A percentile compares a stretch with the other conserved stretches of the same genome.
Conservation (phyloP, 129 eudicot species). For the Tanacetum coccineum region DNA sequence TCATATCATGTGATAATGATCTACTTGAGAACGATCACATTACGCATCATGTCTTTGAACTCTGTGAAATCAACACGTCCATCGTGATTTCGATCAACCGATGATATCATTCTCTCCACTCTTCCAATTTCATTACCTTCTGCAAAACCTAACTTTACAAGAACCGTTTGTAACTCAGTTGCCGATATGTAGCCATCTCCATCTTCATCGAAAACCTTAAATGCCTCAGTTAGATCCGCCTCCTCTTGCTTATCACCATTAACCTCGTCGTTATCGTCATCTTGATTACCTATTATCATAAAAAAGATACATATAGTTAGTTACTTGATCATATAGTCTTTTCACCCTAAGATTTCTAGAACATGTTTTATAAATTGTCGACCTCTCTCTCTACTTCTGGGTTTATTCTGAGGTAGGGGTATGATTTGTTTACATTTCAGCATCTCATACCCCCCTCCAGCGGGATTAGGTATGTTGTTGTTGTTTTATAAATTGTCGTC, state of each 20-base stretch:
- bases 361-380: no score
- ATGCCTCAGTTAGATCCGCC: conserved; percentile 67
- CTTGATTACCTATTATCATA: not conserved
- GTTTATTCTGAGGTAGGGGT: no score
- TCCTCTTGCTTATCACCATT: conserved; percentile 37
- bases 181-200: conserved; percentile 84
- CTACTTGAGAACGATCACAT: conserved; percentile 36
- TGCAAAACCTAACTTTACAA: conserved; percentile 60
- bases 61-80: conserved; percentile 74
- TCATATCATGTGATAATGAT: not conserved
- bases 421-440: no score
- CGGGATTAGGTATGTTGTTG: no score
- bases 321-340: no score
- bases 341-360: no score
- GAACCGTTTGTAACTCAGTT: conserved; percentile 58
- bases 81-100: conserved; percentile 64
- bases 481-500: no score
- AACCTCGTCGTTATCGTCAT: not conserved
- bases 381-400: no score
- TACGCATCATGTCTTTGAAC: conserved; percentile 89
- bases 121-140: conserved; percentile 51
- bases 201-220: conserved; percentile 80
- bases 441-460: no score
- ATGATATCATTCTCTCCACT: conserved; percentile 73
- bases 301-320: not conserved